phyloP scores from a whole-genome alignment of 2,329 filamentous ascomycete species.

The Penicillium sp. region DNA sequence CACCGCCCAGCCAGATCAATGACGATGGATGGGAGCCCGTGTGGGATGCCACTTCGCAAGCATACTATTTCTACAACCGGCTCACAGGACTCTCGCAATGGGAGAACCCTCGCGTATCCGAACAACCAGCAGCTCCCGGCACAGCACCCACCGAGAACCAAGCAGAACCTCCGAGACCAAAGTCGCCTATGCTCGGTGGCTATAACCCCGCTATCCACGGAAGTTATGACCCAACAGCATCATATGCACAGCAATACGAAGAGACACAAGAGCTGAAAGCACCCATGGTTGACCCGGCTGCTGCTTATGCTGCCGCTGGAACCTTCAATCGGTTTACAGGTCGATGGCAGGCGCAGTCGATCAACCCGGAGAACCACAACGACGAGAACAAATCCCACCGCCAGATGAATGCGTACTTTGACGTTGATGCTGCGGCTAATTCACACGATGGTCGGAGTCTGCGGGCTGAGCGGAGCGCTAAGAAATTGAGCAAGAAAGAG shows the following conservation, averaged over 20 bases:
- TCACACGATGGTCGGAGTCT: slow-evolving; percentile 85
- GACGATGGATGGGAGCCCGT: slow-evolving; percentile 78
- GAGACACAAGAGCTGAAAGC: slow-evolving; percentile 25
- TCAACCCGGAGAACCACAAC: slow-evolving; percentile 73
- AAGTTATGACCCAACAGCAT: slow-evolving; percentile 93
- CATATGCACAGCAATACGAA: slow-evolving; percentile 71
- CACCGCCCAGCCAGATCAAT: slow-evolving; percentile 45
- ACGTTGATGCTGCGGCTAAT: slow-evolving; percentile 92
- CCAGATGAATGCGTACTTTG: slow-evolving; percentile 93
- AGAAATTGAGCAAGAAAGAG: slow-evolving; percentile 82
- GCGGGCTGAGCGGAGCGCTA: slow-evolving; percentile 83
- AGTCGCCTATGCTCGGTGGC: slow-evolving; percentile 60
- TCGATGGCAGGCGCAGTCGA: slow-evolving; percentile 69
- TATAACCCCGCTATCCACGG: slow-evolving; percentile 97
- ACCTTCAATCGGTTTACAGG: slow-evolving; percentile 93
- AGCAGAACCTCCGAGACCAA: slow-evolving; percentile 29
- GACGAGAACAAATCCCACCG: slow-evolving; percentile 84
- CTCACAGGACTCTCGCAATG: slow-evolving; percentile 75
- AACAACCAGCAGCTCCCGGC: slow-evolving; percentile 38
- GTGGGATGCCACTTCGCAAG: slow-evolving; percentile 69
- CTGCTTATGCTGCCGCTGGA: slow-evolving; percentile 66
- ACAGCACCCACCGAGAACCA: slow-evolving; percentile 32
- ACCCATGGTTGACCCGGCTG: slow-evolving; percentile 41
- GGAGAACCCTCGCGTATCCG: slow-evolving; percentile 78
- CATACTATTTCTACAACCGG: slow-evolving; percentile 84